Evolutionary conservation across 768 basidiomycete species (phyloP), one percentile per base, ranked within the genome.

Genomic region (Clitopilus passeckerianus): DNA sequence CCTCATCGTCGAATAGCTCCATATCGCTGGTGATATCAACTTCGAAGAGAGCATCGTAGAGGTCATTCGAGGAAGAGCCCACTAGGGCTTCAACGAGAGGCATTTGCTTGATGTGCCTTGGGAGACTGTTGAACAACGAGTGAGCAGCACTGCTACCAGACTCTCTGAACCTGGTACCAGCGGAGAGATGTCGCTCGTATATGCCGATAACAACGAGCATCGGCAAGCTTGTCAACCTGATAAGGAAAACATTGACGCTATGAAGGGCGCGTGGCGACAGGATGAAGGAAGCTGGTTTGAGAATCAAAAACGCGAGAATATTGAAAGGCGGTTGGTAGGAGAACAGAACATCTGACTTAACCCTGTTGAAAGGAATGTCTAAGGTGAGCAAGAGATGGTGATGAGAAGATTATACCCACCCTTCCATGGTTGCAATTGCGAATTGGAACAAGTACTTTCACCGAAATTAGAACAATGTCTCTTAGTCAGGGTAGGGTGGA

Each of bases 261-360:
- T 97, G 95, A n/a, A 96, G 74, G 9, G 84, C 79, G 35, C 91
- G 83, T 1, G 93, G 91, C 2, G 87, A 80, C 15, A 93, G 72
- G 41, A 91, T 66, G 71, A 81, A 95, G 63, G 87, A 88, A 23
- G 87, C 78, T 12, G 94, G 92, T 68, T 91, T 89, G 54, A 96
- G 80, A 59, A 96, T 77, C 27, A 85, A 59, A 69, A 94, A 87
- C 1, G 95, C 95, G 18, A 91, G 74, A 18, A 93, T 75, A 66
- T 92, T 93, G 80, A 93, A 93, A 1, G 94, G 94, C 1, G 91
- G 92, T 64, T 94, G 91, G 66, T 97, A 96, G 53, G 89, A 93
- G 75, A 95, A 93, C 16, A 97, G 77, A 0, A 91, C 91, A 68
- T 95, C 93, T 1, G 89, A 87, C 68, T 94, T 94, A 67, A 94